Evolutionary conservation across 495 filamentous ascomycete genomes (phyloP), one percentile per base, ranked within the genome.

Genomic region (Xanthoparmelia taractica): DNA sequence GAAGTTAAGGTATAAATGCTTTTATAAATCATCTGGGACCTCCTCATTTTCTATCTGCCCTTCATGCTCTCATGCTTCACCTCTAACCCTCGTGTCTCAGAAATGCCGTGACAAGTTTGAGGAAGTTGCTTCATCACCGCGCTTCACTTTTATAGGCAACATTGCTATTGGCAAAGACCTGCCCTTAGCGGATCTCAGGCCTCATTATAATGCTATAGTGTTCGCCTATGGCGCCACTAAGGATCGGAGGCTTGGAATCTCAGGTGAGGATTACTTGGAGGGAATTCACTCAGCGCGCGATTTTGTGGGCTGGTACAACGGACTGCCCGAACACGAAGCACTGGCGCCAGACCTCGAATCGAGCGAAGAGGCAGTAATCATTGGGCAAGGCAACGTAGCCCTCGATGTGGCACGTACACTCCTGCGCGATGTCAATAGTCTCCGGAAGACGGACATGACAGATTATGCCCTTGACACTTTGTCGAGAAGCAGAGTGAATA

Each of bases 251-350:
- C 78, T 98, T 0, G 84, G 82, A 0, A 89, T 98, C 48, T 85
- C 87, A 0, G 90, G 92, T n/a, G 94, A 98, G 69, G 76, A 85
- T 13, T 73, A 73, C 18, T 67, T 90, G 40, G 76, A 77, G 15
- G 90, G 90, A 47, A 85, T 98, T 41, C 87, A 90, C 74, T 96
- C 92, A 20, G 94, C 94, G 5, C 83, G 94, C 10, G 88, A 90
- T 57, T 98, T 97, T 73, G 95, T 98, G 8, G 94, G 93, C 20
- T 98, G 94, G 94, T 98, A 98, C 74, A 97, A 97, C 71, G 92
- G 95, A 23, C 80, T 96, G 0, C 95, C 94, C 0, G 88, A 96
- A 69, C 88, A 89, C 71, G 82, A 88, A 31, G 73, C 83, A 67
- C 75, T 96, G n/a, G 78, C 80, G 17, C 94, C 93, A 2, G 84